A percentile compares a stretch with the other conserved stretches of the same genome.
Conservation (phyloP, 2,329 filamentous ascomycete species). For the Spiromastix sp. region DNA sequence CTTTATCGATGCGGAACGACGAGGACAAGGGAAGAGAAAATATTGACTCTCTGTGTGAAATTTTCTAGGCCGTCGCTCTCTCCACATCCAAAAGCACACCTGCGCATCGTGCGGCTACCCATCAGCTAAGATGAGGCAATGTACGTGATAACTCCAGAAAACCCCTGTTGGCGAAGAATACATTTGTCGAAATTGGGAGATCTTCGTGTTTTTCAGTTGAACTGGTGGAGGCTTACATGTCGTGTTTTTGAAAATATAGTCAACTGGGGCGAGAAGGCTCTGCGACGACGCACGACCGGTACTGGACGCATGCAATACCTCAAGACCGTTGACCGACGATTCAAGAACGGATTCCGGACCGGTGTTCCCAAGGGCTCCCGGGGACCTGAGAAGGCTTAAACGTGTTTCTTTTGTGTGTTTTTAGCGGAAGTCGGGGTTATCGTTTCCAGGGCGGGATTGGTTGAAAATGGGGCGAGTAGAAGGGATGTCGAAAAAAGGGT, state of each 20-base stretch:
- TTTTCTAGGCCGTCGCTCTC: constrained; percentile 72
- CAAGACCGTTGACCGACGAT: constrained; percentile 82
- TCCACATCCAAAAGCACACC: constrained; percentile 99
- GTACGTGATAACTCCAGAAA: constrained; percentile 48
- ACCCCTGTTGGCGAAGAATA: constrained; percentile 4
- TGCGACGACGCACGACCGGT: constrained; percentile 98
- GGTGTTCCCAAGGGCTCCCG: constrained; percentile 77
- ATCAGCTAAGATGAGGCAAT: constrained; percentile 94
- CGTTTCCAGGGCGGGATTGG: too few relatives aligned
- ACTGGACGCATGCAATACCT: constrained; percentile 93
- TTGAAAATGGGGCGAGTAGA: too few relatives aligned
- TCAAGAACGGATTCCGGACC: constrained; percentile 96
- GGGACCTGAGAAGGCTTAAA: constrained; percentile 45
- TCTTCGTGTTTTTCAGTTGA: neutral
- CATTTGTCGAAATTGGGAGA: constrained; percentile 2
- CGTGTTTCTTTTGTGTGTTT: constrained; percentile 23
- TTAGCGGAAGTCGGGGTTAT: constrained; percentile 28
- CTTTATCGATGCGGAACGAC: constrained; percentile 7
- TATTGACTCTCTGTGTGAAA: neutral
- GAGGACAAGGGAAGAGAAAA: too few relatives aligned
- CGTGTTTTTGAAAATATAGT: constrained; percentile 45
- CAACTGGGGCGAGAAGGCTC: constrained; percentile 99
- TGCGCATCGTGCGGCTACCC: constrained; percentile 96
- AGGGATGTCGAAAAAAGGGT: too few relatives aligned
- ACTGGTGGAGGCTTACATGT: constrained; percentile 18